These are phyloP conservation scores for Rhytidhysteron rufulum DNA, from an alignment of 2,329 filamentous ascomycete species.

Conservation along the genomic window DNA sequence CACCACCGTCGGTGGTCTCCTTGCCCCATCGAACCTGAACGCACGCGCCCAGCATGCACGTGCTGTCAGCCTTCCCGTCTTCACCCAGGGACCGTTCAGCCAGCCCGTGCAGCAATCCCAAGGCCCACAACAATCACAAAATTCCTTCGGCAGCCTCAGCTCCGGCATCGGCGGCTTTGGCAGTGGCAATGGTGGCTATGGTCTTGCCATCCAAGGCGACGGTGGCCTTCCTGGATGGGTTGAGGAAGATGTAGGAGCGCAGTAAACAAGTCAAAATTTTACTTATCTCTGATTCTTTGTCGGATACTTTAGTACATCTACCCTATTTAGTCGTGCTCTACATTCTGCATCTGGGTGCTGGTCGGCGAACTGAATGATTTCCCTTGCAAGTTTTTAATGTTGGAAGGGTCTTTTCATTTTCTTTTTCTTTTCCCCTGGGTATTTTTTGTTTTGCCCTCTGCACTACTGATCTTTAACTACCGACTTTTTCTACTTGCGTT, in stretches of 20 bases:
- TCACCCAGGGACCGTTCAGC: conserved; percentile 57
- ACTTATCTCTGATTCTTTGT: conserved; percentile 19
- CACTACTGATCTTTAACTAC: background rate
- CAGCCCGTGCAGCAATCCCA: conserved; percentile 36
- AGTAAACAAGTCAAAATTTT: conserved; percentile 28
- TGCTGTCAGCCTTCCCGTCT: conserved; percentile 81
- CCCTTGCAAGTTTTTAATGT: background rate
- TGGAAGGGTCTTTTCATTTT: background rate
- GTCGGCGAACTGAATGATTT: background rate
- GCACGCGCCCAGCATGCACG: conserved; percentile 65
- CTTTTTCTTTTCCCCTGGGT: background rate
- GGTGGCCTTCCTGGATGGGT: conserved; percentile 59
- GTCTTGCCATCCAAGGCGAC: conserved; percentile 57
- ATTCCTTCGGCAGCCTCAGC: conserved; percentile 57
- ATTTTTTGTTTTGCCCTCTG: too few species aligned
- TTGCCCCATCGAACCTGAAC: conserved; percentile 65
- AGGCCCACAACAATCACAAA: conserved; percentile 32
- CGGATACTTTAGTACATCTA: conserved; percentile 24
- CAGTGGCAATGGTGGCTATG: conserved; percentile 51
- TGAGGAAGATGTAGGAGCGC: conserved; percentile 59
- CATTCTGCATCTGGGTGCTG: conserved; percentile 9
- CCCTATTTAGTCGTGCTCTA: conserved; percentile 21
- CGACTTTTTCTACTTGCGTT: background rate
- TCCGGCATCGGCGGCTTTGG: conserved; percentile 57
- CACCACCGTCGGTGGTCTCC: conserved; percentile 70